phyloP scores from a whole-genome alignment of 2,329 filamentous ascomycete species.

The Hirsutella rhossiliensis region DNA sequence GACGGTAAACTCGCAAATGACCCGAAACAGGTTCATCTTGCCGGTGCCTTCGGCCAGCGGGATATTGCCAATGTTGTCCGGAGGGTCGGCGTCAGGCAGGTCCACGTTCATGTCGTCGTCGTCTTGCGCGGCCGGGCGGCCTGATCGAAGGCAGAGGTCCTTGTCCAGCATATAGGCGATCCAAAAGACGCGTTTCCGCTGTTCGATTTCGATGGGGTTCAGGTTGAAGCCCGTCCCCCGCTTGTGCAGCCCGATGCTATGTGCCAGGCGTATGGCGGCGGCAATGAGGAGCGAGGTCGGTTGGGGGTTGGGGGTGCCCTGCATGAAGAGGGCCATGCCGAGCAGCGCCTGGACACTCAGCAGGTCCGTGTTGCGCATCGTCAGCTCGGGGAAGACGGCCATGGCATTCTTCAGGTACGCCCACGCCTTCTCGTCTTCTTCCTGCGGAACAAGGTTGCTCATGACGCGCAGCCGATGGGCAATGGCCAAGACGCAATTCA shows the following conservation, averaged over 20 bases:
- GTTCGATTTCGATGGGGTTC: constrained; percentile 88
- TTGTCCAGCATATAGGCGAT: constrained; percentile 55
- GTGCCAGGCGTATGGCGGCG: constrained; percentile 78
- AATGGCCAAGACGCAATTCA: constrained; percentile 90
- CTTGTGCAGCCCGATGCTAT: constrained; percentile 93
- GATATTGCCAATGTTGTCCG: constrained; percentile 90
- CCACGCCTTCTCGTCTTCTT: constrained; percentile 93
- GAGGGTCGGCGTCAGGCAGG: constrained; percentile 78
- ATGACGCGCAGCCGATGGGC: constrained; percentile 86
- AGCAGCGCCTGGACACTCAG: constrained; percentile 88
- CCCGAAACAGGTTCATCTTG: constrained; percentile 88
- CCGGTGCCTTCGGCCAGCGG: constrained; percentile 77
- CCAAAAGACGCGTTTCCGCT: constrained; percentile 58
- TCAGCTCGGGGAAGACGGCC: constrained; percentile 82
- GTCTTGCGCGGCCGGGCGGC: constrained; percentile 48
- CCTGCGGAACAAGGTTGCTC: constrained; percentile 82
- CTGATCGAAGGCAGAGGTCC: constrained; percentile 47
- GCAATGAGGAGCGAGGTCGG: constrained; percentile 86
- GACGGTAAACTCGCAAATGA: constrained; percentile 82
- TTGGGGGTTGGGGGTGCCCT: constrained; percentile 93
- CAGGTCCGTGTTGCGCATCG: constrained; percentile 91
- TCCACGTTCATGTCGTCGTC: constrained; percentile 86
- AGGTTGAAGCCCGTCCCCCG: constrained; percentile 85
- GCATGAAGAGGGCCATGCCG: constrained; percentile 88
- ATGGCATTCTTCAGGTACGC: constrained; percentile 93